phyloP scores from a whole-genome alignment of 192 early-diverging fungal species.

The Jimgerdemannia lactiflua region DNA sequence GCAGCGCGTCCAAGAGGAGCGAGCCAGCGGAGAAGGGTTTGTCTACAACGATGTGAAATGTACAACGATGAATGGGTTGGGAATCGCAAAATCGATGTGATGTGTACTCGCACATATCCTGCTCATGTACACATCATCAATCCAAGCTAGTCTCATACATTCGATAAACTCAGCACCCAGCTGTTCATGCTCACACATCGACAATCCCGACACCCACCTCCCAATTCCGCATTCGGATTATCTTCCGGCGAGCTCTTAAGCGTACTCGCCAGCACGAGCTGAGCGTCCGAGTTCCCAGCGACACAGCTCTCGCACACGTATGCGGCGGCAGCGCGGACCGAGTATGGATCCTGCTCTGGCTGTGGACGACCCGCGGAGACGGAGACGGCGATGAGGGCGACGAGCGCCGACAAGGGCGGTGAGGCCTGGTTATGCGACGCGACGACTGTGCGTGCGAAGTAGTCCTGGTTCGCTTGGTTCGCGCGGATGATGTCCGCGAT shows the following conservation, averaged over 20 bases:
- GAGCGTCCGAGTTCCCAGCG: slow-evolving; percentile 82
- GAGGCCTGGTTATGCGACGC: slow-evolving; percentile 42
- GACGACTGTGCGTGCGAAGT: slow-evolving; percentile 71
- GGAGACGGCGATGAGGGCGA: slow-evolving; percentile 76
- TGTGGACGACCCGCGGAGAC: slow-evolving; percentile 20
- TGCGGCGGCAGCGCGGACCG: slow-evolving; percentile 77
- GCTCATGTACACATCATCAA: neutral
- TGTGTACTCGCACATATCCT: too few species aligned
- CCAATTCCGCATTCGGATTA: slow-evolving; percentile 52
- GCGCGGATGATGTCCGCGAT: slow-evolving; percentile 81
- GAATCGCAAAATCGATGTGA: too few species aligned
- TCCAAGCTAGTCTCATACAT: neutral
- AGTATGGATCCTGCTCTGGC: slow-evolving; percentile 42
- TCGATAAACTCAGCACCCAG: neutral
- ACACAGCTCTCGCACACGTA: slow-evolving; percentile 81
- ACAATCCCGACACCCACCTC: slow-evolving; percentile 32
- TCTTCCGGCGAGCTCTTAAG: slow-evolving; percentile 76
- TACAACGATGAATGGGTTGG: neutral
- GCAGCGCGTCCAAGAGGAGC: slow-evolving; percentile 74
- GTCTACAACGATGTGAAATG: slow-evolving; percentile 35
- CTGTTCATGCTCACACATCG: neutral
- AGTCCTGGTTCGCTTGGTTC: slow-evolving; percentile 73
- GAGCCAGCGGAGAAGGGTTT: slow-evolving; percentile 85
- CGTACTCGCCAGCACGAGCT: slow-evolving; percentile 84
- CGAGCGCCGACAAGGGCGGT: slow-evolving; percentile 75